Percentiles rank a stretch among this genome's conserved stretches.
Evolutionary conservation across 495 filamentous ascomycete genomes (phyloP).

Genomic region (Tuber magnatum): DNA sequence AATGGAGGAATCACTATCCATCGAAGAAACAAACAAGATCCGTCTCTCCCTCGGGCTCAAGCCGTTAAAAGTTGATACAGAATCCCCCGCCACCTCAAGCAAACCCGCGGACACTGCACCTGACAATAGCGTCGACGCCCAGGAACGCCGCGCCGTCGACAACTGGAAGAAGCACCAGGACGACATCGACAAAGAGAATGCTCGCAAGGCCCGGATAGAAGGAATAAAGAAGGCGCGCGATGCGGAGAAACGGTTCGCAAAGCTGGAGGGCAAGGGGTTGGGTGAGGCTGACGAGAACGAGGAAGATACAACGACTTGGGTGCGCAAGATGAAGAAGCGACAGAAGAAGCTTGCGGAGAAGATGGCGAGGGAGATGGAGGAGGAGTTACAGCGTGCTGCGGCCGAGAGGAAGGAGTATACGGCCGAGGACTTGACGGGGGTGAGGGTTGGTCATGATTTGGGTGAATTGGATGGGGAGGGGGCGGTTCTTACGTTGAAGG

Average conservation of each 20-base stretch:
- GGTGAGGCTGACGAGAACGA: conserved; percentile 61
- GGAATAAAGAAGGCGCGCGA: conserved; percentile 86
- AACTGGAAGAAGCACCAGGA: conserved; percentile 64
- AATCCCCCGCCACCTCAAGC: conserved; percentile 56
- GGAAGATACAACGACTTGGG: conserved; percentile 73
- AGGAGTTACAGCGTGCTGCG: conserved; percentile 55
- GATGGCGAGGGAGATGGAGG: conserved; percentile 59
- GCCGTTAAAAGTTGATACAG: conserved; percentile 63
- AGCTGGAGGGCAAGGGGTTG: conserved; percentile 71
- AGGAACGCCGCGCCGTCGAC: conserved; percentile 43
- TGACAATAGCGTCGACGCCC: conserved; percentile 53
- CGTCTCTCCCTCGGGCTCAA: conserved; percentile 83
- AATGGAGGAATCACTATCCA: conserved; percentile 51
- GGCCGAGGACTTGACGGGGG: conserved; percentile 72
- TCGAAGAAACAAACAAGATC: conserved; percentile 92
- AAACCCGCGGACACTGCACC: conserved; percentile 58
- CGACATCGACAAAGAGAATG: conserved; percentile 46
- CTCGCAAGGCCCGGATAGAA: conserved; percentile 70
- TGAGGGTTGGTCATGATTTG: conserved; percentile 83
- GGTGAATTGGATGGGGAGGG: conserved; percentile 67
- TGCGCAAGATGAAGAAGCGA: conserved; percentile 78
- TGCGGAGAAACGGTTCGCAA: conserved; percentile 62
- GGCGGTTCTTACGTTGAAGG: conserved; percentile 83
- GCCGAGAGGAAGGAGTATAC: conserved; percentile 62
- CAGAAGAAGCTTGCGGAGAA: conserved; percentile 83